Conservation (phyloP, 2,329 filamentous ascomycete species). For the Periconia sp. region DNA sequence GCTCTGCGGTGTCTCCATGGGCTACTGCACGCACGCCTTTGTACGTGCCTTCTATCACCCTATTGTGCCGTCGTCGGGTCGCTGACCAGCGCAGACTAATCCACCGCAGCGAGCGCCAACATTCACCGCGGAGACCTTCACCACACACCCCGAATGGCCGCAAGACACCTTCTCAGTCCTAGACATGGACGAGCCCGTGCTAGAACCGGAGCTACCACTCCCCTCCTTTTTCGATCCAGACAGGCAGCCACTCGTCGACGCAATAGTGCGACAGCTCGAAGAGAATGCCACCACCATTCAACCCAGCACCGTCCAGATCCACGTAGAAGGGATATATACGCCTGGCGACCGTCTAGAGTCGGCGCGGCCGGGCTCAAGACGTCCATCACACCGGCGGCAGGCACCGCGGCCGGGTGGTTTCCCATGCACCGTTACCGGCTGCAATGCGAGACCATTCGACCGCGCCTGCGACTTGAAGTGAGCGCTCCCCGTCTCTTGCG, state of each 20-base stretch:
- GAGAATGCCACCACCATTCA: conserved; percentile 35
- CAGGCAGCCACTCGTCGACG: conserved; percentile 14
- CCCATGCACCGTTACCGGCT: conserved; percentile 26
- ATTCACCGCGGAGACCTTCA: conserved; percentile 18
- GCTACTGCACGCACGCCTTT: conserved; percentile 25
- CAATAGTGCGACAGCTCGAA: conserved; percentile 23
- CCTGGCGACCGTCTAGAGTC: conserved; percentile 32
- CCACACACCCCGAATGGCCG: conserved; percentile 22
- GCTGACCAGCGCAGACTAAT: conserved; percentile 23
- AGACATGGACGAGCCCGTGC: conserved; percentile 9
- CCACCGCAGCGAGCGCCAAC: conserved; percentile 7
- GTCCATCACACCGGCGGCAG: conserved; percentile 26
- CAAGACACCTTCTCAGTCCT: conserved; percentile 9
- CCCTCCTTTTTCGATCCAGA: conserved; percentile 10
- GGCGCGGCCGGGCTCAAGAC: conserved; percentile 7
- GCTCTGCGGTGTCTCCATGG: conserved; percentile 25
- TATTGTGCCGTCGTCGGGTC: not conserved
- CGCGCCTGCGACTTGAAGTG: conserved; percentile 44
- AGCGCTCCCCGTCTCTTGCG: conserved; percentile 17
- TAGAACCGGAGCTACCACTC: conserved; percentile 10
- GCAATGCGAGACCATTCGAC: conserved; percentile 34
- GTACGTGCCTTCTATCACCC: conserved; percentile 15
- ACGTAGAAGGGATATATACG: conserved; percentile 36
- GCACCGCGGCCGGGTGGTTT: conserved; percentile 33
- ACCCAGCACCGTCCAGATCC: conserved; percentile 29